Evolutionary conservation across 371 early-diverging fungal genomes (phyloP).

Genomic region (Mortierella polycephala): DNA sequence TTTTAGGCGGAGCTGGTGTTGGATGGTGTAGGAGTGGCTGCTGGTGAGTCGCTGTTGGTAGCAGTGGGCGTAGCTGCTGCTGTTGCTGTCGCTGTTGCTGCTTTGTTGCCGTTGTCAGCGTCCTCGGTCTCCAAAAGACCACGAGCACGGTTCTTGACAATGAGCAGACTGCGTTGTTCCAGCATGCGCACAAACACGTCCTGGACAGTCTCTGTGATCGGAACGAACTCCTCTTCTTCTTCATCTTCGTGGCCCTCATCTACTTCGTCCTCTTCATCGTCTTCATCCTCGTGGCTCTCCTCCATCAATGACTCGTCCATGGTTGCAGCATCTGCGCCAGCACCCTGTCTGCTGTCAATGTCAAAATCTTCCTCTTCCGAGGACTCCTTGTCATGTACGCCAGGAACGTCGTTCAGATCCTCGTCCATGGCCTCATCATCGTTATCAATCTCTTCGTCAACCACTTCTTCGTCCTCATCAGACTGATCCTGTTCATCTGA

Average conservation of each 20-base stretch:
- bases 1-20: too few species aligned
- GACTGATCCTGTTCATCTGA: not conserved
- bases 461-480: not conserved
- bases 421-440: conserved; percentile 30
- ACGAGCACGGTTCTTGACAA: conserved; percentile 51
- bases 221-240: conserved; percentile 17
- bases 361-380: too few species aligned
- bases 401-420: conserved; percentile 30
- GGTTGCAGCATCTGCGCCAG: not conserved
- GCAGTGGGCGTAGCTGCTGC: not conserved
- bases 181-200: conserved; percentile 54
- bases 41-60: not conserved
- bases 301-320: not conserved
- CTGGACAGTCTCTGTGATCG: conserved; percentile 35
- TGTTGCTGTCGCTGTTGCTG: not conserved
- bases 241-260: conserved; percentile 3
- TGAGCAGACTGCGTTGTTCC: conserved; percentile 37
- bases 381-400: too few species aligned
- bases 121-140: conserved; percentile 36
- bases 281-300: not conserved
- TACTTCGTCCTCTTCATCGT: not conserved
- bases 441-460: conserved; percentile 3
- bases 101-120: not conserved
- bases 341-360: too few species aligned
- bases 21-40: not conserved